Conservation (phyloP, 1,284 basidiomycete genomes). For the Pascua sp. region DNA sequence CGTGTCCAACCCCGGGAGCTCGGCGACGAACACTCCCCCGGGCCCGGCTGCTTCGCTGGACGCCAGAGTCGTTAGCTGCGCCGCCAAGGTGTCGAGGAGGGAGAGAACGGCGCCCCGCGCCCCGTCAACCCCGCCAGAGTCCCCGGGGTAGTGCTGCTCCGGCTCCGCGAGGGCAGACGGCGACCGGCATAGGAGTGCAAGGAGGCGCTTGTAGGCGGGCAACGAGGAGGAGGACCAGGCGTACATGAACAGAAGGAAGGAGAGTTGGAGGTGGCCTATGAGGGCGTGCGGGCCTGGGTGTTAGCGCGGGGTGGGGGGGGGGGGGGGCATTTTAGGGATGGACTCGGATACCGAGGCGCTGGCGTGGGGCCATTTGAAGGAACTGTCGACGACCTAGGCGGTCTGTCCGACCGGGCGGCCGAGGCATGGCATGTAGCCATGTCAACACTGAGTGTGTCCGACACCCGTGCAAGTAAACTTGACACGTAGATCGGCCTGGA, state of each 20-base stretch:
- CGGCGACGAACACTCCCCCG: constrained; percentile 43
- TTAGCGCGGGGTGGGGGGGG: neutral
- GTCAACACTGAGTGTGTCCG: too few species aligned
- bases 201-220: constrained; percentile 45
- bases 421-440: too few species aligned
- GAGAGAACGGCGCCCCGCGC: constrained; percentile 7
- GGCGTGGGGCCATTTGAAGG: neutral
- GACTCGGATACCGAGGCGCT: neutral
- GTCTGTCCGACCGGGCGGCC: neutral
- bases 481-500: too few species aligned
- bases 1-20: constrained; percentile 49
- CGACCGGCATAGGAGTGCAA: constrained; percentile 44
- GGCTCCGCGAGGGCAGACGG: constrained; percentile 19
- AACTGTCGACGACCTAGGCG: neutral
- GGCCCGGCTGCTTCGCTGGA: constrained; percentile 44
- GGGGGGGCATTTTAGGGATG: neutral
- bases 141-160: neutral
- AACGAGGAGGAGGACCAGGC: constrained; percentile 50
- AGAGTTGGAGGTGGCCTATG: constrained; percentile 47
- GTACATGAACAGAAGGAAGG: constrained; percentile 49
- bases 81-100: constrained; percentile 34
- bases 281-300: constrained; percentile 41
- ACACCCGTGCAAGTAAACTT: too few species aligned
- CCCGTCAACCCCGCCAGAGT: neutral
- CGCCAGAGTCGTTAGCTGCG: constrained; percentile 32